phyloP scores from a whole-genome alignment of 768 basidiomycete genomes.

The Boletus barrowsii region DNA sequence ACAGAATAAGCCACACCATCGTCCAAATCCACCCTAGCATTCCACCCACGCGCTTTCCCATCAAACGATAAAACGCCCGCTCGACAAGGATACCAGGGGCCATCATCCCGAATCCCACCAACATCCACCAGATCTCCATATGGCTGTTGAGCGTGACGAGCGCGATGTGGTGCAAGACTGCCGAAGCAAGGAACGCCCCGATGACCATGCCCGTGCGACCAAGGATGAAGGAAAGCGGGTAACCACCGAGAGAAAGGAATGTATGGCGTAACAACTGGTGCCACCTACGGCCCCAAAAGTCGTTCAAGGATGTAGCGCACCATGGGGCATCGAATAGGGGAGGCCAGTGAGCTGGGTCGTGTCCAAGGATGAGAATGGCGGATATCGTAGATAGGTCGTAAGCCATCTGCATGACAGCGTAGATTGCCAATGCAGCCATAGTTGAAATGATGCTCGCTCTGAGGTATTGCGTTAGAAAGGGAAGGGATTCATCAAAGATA shows the following conservation, averaged over 20 bases:
- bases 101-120: constrained; percentile 3
- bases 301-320: neutral
- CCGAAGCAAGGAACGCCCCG: neutral
- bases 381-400: neutral
- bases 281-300: constrained; percentile 1
- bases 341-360: neutral
- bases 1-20: neutral
- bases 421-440: neutral
- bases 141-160: neutral
- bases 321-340: neutral
- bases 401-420: neutral
- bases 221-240: neutral
- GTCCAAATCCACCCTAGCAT: neutral
- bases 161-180: neutral
- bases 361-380: neutral
- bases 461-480: neutral
- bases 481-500: neutral
- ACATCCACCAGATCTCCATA: neutral
- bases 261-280: neutral
- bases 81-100: neutral
- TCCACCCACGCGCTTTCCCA: neutral
- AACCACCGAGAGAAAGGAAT: neutral
- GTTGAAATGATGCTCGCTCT: neutral
- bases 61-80: neutral
- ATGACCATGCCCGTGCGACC: neutral